Evolutionary conservation across 495 filamentous ascomycete species (phyloP).

Genomic region (Cetradonia linearis): DNA sequence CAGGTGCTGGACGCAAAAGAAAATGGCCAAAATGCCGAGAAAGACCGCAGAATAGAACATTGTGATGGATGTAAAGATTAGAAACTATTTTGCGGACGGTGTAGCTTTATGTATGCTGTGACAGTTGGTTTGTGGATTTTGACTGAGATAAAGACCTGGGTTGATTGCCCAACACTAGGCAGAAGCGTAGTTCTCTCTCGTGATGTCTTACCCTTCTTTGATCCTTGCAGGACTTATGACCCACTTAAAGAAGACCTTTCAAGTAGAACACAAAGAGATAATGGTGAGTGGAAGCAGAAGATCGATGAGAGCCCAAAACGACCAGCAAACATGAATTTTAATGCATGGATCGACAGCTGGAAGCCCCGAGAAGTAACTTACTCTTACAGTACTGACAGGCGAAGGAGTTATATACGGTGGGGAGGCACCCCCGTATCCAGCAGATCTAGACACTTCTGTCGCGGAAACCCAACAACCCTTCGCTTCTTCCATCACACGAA

Average conservation of each 20-base stretch:
- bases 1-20: conserved; percentile 7
- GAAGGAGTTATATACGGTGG: background rate
- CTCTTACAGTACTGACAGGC: background rate
- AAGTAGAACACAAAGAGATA: background rate
- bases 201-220: background rate
- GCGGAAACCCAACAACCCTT: background rate
- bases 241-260: background rate
- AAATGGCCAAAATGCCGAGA: conserved; percentile 10
- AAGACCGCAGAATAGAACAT: conserved; percentile 16
- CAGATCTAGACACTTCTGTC: background rate
- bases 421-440: background rate
- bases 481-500: background rate
- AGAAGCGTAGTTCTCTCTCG: background rate
- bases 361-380: background rate
- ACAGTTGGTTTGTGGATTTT: background rate
- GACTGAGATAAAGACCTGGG: background rate
- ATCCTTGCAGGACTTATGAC: background rate
- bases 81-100: background rate
- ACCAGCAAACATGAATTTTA: background rate
- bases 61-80: background rate
- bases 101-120: background rate
- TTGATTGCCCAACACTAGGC: background rate
- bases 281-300: background rate
- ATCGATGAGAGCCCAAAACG: background rate
- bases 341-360: background rate